Evolutionary conservation across 768 basidiomycete species (phyloP).

Genomic region (Cystobasidium onofrii): DNA sequence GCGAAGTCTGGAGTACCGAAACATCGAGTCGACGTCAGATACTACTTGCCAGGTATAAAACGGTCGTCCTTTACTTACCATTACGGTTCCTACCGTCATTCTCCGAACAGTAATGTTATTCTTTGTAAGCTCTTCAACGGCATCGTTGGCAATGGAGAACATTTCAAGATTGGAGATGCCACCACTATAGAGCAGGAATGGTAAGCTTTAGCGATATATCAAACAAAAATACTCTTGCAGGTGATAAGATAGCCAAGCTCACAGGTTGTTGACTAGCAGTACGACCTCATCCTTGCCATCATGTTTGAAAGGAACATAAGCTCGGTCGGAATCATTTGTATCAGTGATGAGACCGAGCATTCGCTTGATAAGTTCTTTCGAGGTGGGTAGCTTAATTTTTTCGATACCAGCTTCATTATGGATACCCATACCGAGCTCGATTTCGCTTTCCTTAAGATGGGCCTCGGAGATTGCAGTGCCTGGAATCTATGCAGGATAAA

Average conservation of each 20-base stretch:
- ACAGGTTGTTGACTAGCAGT: constrained; percentile 48
- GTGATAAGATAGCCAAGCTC: too few species aligned
- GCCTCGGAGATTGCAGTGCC: constrained; percentile 45
- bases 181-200: constrained; percentile 26
- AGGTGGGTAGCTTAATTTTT: constrained; percentile 42
- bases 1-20: constrained; percentile 46
- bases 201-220: not conserved
- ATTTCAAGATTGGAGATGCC: constrained; percentile 43
- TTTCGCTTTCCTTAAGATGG: constrained; percentile 45
- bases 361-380: constrained; percentile 44
- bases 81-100: constrained; percentile 36
- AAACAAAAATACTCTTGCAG: not conserved
- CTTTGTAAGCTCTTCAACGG: constrained; percentile 35
- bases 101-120: constrained; percentile 40
- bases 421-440: constrained; percentile 48
- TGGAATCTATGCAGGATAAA: constrained; percentile 42
- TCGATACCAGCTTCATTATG: constrained; percentile 50
- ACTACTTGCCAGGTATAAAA: constrained; percentile 9
- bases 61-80: not conserved
- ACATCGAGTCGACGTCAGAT: too few species aligned
- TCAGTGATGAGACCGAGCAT: constrained; percentile 46
- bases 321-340: constrained; percentile 46
- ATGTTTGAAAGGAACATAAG: constrained; percentile 47
- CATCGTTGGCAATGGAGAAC: constrained; percentile 38
- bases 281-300: constrained; percentile 45